Evolutionary conservation across 2,329 filamentous ascomycete species (phyloP).

Genomic region (Lecanoromycetidae sp.): DNA sequence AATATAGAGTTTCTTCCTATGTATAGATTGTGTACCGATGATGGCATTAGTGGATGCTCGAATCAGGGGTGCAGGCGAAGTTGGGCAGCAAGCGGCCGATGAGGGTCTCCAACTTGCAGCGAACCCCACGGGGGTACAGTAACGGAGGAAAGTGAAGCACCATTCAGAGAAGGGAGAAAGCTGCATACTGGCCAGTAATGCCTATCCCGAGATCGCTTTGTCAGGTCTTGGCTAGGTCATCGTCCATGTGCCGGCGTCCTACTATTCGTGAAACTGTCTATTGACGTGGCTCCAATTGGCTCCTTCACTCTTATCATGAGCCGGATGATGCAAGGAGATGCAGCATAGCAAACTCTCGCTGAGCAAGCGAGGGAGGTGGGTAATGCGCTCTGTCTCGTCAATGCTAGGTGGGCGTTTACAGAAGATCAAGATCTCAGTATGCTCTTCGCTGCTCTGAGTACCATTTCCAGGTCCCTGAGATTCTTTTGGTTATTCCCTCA

Average conservation of each 20-base stretch:
- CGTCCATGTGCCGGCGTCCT: neutral
- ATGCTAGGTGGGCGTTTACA: neutral
- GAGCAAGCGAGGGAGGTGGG: neutral
- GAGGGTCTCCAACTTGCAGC: neutral
- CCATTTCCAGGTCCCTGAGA: neutral
- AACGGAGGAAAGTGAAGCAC: neutral
- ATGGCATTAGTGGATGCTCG: conserved; percentile 6
- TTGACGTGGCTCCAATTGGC: conserved; percentile 17
- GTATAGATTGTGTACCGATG: neutral
- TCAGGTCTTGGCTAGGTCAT: neutral
- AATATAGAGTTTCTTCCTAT: neutral
- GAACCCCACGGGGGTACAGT: conserved; percentile 3
- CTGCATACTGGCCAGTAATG: neutral
- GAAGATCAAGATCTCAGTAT: neutral
- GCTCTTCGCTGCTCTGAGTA: neutral
- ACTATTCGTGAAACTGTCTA: neutral
- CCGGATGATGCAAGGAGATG: neutral
- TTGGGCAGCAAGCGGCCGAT: conserved; percentile 13
- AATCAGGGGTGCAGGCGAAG: conserved; percentile 5
- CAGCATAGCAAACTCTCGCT: neutral
- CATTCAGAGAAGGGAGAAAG: neutral
- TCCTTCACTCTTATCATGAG: conserved; percentile 2
- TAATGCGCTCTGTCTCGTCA: conserved; percentile 1
- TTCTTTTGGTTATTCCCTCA: neutral
- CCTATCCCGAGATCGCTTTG: neutral